phyloP scores from a whole-genome alignment of 495 filamentous ascomycete genomes.

The Trichocladium uniseriatum region DNA sequence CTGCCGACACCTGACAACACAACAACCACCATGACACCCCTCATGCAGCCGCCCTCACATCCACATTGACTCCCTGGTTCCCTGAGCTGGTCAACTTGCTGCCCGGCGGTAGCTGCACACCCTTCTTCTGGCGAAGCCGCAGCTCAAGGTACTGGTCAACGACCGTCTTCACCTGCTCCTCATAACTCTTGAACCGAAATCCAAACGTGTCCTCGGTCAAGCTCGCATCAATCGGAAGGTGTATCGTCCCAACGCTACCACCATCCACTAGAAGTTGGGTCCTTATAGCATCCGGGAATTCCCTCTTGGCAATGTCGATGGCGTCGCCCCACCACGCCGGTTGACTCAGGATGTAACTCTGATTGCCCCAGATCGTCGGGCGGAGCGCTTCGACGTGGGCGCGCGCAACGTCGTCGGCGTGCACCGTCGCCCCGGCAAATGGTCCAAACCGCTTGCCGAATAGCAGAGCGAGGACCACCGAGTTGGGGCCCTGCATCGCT shows the following conservation, averaged over 20 bases:
- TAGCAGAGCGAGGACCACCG: conserved; percentile 28
- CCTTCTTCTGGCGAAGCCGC: not conserved
- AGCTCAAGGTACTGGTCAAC: conserved; percentile 30
- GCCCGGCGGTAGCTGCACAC: not conserved
- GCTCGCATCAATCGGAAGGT: conserved; percentile 34
- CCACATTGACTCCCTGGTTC: not conserved
- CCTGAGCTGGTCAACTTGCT: not conserved
- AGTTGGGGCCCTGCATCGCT: conserved; percentile 31
- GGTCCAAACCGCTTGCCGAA: conserved; percentile 25
- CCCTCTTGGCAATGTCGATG: conserved; percentile 27
- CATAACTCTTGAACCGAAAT: conserved; percentile 36
- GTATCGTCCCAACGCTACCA: conserved; percentile 29
- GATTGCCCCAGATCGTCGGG: conserved; percentile 30
- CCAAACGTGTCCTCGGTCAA: conserved; percentile 39
- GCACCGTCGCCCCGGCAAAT: conserved; percentile 29
- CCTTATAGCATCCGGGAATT: conserved; percentile 36
- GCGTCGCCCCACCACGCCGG: conserved; percentile 39
- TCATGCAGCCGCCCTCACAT: not conserved
- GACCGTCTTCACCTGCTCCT: conserved; percentile 39
- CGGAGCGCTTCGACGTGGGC: conserved; percentile 35
- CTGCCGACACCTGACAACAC: too few relatives aligned
- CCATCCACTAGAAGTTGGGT: conserved; percentile 29
- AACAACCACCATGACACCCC: too few relatives aligned
- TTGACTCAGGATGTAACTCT: conserved; percentile 30
- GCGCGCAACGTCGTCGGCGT: conserved; percentile 37